Conservation (phyloP, 768 basidiomycete genomes). For the Tricholoma furcatifolium region DNA sequence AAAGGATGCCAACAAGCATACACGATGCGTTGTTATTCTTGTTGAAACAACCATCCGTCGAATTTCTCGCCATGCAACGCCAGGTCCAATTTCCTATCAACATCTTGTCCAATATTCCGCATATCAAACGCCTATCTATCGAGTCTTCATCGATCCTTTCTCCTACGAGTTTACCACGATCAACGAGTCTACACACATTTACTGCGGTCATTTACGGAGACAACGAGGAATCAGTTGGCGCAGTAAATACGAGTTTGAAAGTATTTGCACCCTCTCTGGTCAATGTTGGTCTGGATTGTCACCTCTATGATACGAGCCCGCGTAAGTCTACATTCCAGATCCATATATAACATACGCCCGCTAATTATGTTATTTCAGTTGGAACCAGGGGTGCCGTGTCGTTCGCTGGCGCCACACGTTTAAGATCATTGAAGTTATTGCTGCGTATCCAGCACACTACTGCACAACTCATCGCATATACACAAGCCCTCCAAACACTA, state of each 20-base stretch:
- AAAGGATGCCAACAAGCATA: not conserved
- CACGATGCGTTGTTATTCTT: not conserved
- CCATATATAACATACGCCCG: not conserved
- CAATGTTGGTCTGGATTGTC: not conserved
- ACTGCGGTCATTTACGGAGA: not conserved
- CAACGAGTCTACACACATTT: not conserved
- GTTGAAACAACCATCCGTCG: not conserved
- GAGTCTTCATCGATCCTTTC: not conserved
- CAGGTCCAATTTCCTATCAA: slow-evolving; percentile 2
- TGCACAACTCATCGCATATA: not conserved
- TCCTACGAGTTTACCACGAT: too few relatives aligned
- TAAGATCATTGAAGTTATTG: not conserved
- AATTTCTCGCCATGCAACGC: not conserved
- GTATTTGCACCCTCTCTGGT: not conserved
- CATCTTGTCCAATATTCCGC: not conserved
- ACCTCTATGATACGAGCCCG: not conserved
- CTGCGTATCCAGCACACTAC: not conserved
- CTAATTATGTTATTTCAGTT: not conserved
- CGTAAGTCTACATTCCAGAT: not conserved
- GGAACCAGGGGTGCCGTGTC: not conserved
- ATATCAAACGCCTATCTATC: not conserved
- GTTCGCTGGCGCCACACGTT: not conserved
- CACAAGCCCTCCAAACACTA: not conserved
- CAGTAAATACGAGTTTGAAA: not conserved
- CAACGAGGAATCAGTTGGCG: not conserved